A percentile compares a stretch with the other conserved stretches of the same genome.
These are phyloP conservation scores for Fragaria nilgerrensis DNA, from an alignment of 306 rosid genomes.

Conservation along the genomic window DNA sequence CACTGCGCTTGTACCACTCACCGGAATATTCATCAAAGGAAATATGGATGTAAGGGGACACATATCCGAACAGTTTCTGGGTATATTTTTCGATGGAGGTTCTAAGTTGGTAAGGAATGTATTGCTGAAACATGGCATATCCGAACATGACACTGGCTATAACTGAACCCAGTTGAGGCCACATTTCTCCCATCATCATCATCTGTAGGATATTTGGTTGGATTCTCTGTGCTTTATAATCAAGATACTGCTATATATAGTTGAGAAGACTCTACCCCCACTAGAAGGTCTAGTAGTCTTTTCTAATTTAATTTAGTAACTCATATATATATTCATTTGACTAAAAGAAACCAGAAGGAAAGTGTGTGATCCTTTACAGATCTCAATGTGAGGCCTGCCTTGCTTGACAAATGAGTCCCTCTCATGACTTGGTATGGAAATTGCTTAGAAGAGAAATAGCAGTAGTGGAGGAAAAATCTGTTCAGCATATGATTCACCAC, in stretches of 20 bases:
- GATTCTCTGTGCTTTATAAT: background rate
- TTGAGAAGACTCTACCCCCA: background rate
- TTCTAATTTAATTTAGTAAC: too few species aligned
- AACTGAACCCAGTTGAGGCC: constrained; percentile 39
- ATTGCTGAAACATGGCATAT: constrained; percentile 21
- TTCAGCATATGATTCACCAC: background rate
- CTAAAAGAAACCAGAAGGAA: background rate
- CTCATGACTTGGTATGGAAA: background rate
- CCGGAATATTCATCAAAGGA: constrained; percentile 40
- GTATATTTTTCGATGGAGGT: background rate
- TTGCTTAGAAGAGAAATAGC: background rate
- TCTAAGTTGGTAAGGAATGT: constrained; percentile 35
- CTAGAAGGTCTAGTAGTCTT: background rate
- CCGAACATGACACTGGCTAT: constrained; percentile 38
- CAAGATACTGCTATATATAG: background rate
- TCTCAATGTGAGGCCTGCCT: too few species aligned
- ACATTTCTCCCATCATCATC: constrained; percentile 19
- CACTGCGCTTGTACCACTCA: constrained; percentile 28
- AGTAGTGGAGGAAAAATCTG: background rate
- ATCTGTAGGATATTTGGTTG: background rate
- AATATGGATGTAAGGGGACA: constrained; percentile 47
- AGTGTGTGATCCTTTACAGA: background rate
- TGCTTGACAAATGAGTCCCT: background rate
- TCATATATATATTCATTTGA: background rate
- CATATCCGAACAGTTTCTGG: constrained; percentile 1